Percentiles rank a stretch among this genome's conserved stretches.
phyloP scores from a whole-genome alignment of 352 stramenopile genomes.

The Globisporangium iwayamae region DNA sequence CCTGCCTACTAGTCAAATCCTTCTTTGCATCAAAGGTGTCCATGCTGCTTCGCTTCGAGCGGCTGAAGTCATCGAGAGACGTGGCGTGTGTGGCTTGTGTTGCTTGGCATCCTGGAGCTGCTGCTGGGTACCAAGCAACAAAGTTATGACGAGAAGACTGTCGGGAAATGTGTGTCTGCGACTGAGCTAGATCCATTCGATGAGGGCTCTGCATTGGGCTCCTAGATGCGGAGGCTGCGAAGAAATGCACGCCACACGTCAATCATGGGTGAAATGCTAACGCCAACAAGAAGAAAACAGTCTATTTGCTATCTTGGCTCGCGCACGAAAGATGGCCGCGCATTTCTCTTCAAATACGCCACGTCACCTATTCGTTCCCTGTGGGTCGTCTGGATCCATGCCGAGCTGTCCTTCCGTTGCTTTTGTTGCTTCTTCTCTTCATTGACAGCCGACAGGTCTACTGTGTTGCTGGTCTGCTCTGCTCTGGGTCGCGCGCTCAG shows the following conservation, averaged over 20 bases:
- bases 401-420: neutral
- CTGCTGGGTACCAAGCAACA: too few species aligned
- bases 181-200: neutral
- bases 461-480: neutral
- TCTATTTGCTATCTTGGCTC: constrained; percentile 16
- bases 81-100: too few species aligned
- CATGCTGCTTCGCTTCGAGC: too few species aligned
- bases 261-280: neutral
- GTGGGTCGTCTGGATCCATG: neutral
- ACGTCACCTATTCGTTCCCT: neutral
- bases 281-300: constrained; percentile 5
- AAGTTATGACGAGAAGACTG: neutral
- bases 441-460: neutral
- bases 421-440: neutral
- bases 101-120: too few species aligned
- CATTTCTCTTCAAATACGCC: neutral
- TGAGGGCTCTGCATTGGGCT: neutral
- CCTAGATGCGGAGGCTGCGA: neutral
- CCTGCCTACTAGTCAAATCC: too few species aligned
- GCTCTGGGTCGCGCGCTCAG: neutral
- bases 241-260: neutral
- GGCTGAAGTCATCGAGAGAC: too few species aligned
- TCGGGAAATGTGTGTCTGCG: neutral
- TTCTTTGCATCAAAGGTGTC: too few species aligned
- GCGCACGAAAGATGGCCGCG: neutral